Evolutionary conservation across 768 basidiomycete genomes (phyloP).

Genomic region (Termitomyces eurrhizus): DNA sequence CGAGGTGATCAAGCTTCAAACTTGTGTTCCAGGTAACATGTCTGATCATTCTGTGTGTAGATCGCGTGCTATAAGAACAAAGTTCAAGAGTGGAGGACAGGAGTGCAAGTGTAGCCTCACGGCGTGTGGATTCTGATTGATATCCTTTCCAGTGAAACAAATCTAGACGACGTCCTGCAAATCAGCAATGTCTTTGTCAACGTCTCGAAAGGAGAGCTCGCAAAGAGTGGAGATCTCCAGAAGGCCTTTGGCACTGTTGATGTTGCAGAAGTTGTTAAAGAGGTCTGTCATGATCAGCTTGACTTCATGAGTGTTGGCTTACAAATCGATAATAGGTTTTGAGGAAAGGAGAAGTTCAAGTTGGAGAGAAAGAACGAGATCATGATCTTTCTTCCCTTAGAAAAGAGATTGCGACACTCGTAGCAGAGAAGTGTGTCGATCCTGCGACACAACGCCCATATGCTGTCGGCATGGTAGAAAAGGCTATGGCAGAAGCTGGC

Average conservation of each 20-base stretch:
- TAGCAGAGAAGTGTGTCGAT: constrained; percentile 95
- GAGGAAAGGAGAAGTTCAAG: constrained; percentile 94
- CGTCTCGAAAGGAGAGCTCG: constrained; percentile 94
- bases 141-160: constrained; percentile 63
- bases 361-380: constrained; percentile 94
- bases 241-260: constrained; percentile 86
- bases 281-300: constrained; percentile 44
- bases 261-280: constrained; percentile 68
- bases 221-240: constrained; percentile 83
- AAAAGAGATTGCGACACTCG: constrained; percentile 87
- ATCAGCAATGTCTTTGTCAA: constrained; percentile 95
- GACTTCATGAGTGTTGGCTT: not conserved
- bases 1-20: constrained; percentile 51
- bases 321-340: constrained; percentile 61
- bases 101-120: constrained; percentile 56
- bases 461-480: constrained; percentile 94
- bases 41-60: constrained; percentile 27
- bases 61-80: constrained; percentile 99
- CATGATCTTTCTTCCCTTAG: constrained; percentile 82
- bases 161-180: constrained; percentile 93
- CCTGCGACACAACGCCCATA: constrained; percentile 87
- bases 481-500: constrained; percentile 93
- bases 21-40: not conserved
- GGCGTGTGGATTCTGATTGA: constrained; percentile 1
- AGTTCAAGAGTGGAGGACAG: constrained; percentile 93